Base-by-base conservation (phyloP, 176 grass and related monocot genomes). In the Themeda triandra region DNA sequence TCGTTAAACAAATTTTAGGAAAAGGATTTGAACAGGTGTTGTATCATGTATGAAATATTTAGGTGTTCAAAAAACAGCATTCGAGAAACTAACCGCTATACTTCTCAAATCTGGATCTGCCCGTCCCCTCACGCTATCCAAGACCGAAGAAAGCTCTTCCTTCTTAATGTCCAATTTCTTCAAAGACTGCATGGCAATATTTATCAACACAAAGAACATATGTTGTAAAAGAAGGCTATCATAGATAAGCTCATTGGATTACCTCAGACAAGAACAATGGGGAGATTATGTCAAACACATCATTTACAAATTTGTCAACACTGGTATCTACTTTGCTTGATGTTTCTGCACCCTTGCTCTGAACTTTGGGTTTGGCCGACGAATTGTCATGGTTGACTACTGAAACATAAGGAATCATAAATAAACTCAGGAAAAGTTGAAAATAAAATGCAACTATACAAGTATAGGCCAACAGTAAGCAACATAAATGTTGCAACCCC, bases 271-370 rank as follows among this genome's bases (percentile, higher is more conserved):
- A 41, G 80, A 95, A 86, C 29, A 78, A 78, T 36, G 77, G 80
- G 35, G 86, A 98, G 60, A 95, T 87, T 65, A 78, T 86, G 29
- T 92, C 79, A 83, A 98, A 78, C 49, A 95, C 67, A 85, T 94
- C 73, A 45, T 90, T 83, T 35, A 94, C 91, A 80, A 94, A 92
- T 83, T 82, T 94, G 11, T 92, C 83, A 25, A 92, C 62, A 89
- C 85, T 60, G 21, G 89, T 78, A 41, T 94, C 87, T 71, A 68
- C 29, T 75, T 86, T 92, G 46, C 62, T 85, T 48, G 39, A 56
- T 70, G 84, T 92, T 40, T 72, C 79, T 73, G 80, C 15, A 6
- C 41, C 82, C 80, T 88, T 80, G 84, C 83, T 92, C 77, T 73
- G 80, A 68, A 84, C 60, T 86, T 86, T 83, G 46, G 86, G 46